Percentiles rank a stretch among this genome's conserved stretches.
Conservation (phyloP, 2,329 filamentous ascomycete species). For the Cladosporium sp. region DNA sequence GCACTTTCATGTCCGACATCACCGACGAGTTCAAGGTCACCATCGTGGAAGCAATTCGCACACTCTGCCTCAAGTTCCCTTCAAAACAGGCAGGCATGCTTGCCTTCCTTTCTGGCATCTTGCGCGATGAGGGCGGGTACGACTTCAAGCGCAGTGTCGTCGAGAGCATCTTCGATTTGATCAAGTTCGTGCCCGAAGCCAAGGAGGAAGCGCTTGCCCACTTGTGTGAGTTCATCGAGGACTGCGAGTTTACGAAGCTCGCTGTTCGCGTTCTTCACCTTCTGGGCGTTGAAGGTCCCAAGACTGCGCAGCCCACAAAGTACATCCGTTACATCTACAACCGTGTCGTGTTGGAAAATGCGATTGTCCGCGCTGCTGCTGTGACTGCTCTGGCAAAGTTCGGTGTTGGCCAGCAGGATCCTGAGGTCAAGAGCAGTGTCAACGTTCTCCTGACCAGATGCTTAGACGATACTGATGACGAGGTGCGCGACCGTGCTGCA, state of each 20-base stretch:
- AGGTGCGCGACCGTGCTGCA: constrained; percentile 92
- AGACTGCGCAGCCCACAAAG: constrained; percentile 93
- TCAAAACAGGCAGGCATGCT: constrained; percentile 98
- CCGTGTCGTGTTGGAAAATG: constrained; percentile 93
- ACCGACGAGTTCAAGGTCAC: constrained; percentile 99
- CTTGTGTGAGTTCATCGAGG: constrained; percentile 97
- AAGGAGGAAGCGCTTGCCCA: constrained; percentile 82
- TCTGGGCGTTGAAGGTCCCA: constrained; percentile 88
- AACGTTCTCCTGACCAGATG: constrained; percentile 88
- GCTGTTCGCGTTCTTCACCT: constrained; percentile 93
- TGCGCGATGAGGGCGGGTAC: constrained; percentile 94
- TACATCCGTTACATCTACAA: constrained; percentile 99
- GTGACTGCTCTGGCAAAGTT: constrained; percentile 97
- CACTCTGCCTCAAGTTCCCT: constrained; percentile 94
- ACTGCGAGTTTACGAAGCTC: constrained; percentile 98
- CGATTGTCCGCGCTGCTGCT: constrained; percentile 88
- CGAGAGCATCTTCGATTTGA: constrained; percentile 98
- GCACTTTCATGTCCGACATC: constrained; percentile 97
- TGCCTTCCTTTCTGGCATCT: constrained; percentile 91
- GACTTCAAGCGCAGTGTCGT: constrained; percentile 98
- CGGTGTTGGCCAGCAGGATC: constrained; percentile 91
- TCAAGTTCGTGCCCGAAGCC: constrained; percentile 94
- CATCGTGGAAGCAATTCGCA: constrained; percentile 97
- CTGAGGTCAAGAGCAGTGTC: constrained; percentile 94
- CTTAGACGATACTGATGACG: constrained; percentile 94